Conservation (phyloP, 805 yeast genomes). For the Nakazawaea holstii region DNA sequence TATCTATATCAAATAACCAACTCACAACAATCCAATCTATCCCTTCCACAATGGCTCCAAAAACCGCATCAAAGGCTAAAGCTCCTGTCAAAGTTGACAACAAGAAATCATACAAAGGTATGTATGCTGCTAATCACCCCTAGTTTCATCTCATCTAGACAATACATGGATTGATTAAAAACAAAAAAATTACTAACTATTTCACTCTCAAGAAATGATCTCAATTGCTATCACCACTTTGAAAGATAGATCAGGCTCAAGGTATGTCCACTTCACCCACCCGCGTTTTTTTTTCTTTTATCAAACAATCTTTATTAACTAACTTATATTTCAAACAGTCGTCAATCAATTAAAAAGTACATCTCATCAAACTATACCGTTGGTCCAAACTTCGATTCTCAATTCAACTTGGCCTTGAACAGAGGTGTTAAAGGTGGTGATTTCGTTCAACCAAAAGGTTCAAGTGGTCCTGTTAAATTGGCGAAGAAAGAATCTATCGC, state of each 20-base stretch:
- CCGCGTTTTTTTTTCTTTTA: no score
- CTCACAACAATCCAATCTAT: background rate
- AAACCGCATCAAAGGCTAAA: constrained; percentile 21
- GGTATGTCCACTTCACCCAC: constrained; percentile 33
- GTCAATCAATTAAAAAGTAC: constrained; percentile 85
- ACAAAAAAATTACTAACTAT: no score
- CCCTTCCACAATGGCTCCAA: constrained; percentile 29
- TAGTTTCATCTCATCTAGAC: background rate
- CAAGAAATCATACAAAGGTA: constrained; percentile 44
- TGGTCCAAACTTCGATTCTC: constrained; percentile 64
- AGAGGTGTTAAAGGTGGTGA: constrained; percentile 76
- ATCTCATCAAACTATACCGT: constrained; percentile 59
- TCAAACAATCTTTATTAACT: constrained; percentile 13
- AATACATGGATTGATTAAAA: no score
- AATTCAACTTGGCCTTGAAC: constrained; percentile 73
- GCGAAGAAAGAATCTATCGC: constrained; percentile 35
- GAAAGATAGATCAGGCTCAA: constrained; percentile 77
- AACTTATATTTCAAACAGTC: constrained; percentile 32
- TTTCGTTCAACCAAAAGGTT: constrained; percentile 82
- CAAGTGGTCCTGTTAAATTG: constrained; percentile 79
- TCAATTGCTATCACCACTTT: constrained; percentile 63
- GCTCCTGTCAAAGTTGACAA: constrained; percentile 20
- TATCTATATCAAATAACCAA: background rate
- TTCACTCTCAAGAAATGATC: constrained; percentile 44
- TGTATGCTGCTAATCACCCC: constrained; percentile 16